These are phyloP conservation scores for Saraca asoca DNA, from an alignment of 331 rosid genomes.

Conservation along the genomic window DNA sequence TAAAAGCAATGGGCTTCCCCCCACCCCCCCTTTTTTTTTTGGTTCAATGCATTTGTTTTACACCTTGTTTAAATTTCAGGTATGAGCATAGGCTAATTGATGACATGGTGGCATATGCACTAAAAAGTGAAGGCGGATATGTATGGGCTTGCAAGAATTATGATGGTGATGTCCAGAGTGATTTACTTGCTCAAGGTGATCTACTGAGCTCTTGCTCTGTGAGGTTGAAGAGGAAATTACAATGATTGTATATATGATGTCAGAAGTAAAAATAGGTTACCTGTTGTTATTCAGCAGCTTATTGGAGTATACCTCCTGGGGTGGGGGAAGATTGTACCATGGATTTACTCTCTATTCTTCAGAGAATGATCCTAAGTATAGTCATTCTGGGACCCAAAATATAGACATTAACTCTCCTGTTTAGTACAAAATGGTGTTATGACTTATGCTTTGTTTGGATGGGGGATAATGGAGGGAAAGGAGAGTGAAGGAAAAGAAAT, in stretches of 20 bases:
- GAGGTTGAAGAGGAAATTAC: slow-evolving; percentile 6
- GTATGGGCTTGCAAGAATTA: slow-evolving; percentile 99
- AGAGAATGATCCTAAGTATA: neutral
- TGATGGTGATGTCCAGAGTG: slow-evolving; percentile 98
- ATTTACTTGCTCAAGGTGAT: slow-evolving; percentile 97
- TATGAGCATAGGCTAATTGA: slow-evolving; percentile 97
- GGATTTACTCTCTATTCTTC: no score
- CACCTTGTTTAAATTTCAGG: slow-evolving; percentile 53
- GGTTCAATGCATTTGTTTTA: slow-evolving; percentile 30
- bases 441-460: neutral
- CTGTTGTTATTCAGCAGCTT: neutral
- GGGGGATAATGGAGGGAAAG: no score
- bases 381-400: slow-evolving; percentile 18
- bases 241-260: slow-evolving; percentile 19
- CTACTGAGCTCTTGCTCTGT: slow-evolving; percentile 15
- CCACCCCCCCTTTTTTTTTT: slow-evolving; percentile 11
- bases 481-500: no score
- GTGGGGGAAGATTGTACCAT: neutral
- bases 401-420: neutral
- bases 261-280: slow-evolving; percentile 11
- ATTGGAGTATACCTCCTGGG: neutral
- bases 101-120: slow-evolving; percentile 97
- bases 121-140: slow-evolving; percentile 98
- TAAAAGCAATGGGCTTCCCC: neutral
- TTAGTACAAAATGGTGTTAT: slow-evolving; percentile 1